Percentiles rank a stretch among this genome's conserved stretches.
Conservation (phyloP, 768 basidiomycete genomes). For the Rhizopogon salebrosus region DNA sequence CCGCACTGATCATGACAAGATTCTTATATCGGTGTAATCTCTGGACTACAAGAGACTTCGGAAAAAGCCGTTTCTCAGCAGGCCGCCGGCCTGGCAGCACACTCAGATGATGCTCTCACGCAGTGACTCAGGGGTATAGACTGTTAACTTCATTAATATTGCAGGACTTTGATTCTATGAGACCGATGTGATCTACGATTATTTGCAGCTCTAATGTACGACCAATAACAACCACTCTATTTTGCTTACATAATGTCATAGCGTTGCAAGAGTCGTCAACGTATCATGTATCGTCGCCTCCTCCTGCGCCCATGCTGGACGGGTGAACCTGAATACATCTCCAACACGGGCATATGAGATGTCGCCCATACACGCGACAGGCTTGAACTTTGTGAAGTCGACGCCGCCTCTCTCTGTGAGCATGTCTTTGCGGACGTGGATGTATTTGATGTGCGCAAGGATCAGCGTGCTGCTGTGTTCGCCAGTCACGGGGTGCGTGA, state of each 20-base stretch:
- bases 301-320: conserved; percentile 17
- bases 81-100: no score
- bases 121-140: no score
- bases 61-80: no score
- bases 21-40: no score
- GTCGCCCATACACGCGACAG: conserved; percentile 35
- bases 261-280: background rate
- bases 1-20: no score
- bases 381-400: conserved; percentile 31
- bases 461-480: conserved; percentile 25
- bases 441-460: conserved; percentile 32
- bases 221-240: background rate
- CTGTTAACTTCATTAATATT: no score
- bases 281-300: conserved; percentile 9
- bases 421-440: conserved; percentile 39
- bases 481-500: conserved; percentile 25
- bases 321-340: conserved; percentile 22
- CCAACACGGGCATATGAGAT: conserved; percentile 30
- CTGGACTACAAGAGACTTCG: no score
- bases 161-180: no score
- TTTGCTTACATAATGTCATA: background rate
- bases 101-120: no score
- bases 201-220: no score
- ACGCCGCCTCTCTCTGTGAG: conserved; percentile 29
- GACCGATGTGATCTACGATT: no score